A percentile compares a stretch with the other conserved stretches of the same genome.
Conservation (phyloP, 495 filamentous ascomycete genomes). For the Aspergillus leporis region DNA sequence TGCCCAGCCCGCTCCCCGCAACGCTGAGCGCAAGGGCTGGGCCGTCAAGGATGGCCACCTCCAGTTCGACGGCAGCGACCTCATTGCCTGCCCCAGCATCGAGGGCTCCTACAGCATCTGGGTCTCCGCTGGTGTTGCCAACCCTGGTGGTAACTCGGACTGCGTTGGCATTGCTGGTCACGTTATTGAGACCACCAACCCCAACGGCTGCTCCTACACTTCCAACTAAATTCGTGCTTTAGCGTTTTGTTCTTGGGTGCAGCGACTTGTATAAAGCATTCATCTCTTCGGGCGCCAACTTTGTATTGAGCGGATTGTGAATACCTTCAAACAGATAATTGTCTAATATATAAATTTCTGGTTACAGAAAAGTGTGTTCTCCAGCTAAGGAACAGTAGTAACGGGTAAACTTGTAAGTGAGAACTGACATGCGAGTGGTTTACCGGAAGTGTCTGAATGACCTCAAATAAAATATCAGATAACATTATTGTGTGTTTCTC, state of each 20-base stretch:
- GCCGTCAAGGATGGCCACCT: slow-evolving; percentile 41
- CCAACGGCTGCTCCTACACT: slow-evolving; percentile 60
- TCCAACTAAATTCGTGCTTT: slow-evolving; percentile 25
- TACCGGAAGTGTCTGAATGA: too few species aligned
- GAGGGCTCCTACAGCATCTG: slow-evolving; percentile 51
- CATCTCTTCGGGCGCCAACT: background rate
- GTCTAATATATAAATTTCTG: background rate
- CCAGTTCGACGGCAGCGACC: slow-evolving; percentile 39
- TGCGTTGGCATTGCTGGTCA: slow-evolving; percentile 46
- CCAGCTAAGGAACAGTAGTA: too few species aligned
- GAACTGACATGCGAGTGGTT: too few species aligned
- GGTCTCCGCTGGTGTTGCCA: slow-evolving; percentile 38
- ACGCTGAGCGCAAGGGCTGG: slow-evolving; percentile 48
- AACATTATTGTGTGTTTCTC: background rate
- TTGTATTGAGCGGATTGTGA: background rate
- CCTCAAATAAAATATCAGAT: background rate
- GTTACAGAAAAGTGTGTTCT: too few species aligned
- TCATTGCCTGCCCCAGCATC: slow-evolving; percentile 52
- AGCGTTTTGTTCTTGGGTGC: background rate
- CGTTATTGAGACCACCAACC: slow-evolving; percentile 28
- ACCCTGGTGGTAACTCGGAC: slow-evolving; percentile 45
- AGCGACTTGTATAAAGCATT: background rate
- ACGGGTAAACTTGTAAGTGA: too few species aligned
- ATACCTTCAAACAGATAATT: background rate
- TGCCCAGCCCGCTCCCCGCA: slow-evolving; percentile 33